Percentiles rank a stretch among this genome's conserved stretches.
Conservation (phyloP, 108 stramenopile genomes). For the Bacterosira constricta region DNA sequence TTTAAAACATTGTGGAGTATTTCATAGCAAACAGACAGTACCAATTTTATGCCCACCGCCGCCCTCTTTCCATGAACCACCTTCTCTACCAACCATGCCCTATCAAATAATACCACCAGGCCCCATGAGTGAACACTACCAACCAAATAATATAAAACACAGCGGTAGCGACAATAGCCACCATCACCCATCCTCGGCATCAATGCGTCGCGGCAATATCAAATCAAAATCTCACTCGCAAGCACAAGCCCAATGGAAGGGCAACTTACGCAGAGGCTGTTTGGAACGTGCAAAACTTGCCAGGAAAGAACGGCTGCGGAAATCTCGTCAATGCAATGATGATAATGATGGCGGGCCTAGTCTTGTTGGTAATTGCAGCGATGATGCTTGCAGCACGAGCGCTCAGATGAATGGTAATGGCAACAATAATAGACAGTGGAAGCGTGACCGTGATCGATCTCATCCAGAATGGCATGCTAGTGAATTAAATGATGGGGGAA, state of each 20-base stretch:
- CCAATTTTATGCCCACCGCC: too few species aligned
- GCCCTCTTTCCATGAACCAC: too few species aligned
- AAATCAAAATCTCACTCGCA: neutral
- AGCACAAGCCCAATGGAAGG: slow-evolving; percentile 1
- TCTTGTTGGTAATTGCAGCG: neutral
- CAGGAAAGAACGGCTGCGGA: slow-evolving; percentile 4
- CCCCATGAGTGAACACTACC: neutral
- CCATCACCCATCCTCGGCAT: too few species aligned
- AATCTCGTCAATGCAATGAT: neutral
- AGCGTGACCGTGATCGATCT: neutral
- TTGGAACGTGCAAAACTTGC: slow-evolving; percentile 25
- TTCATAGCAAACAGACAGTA: too few species aligned
- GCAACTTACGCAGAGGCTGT: slow-evolving; percentile 11
- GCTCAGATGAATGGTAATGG: neutral
- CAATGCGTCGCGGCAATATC: too few species aligned
- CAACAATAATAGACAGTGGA: neutral
- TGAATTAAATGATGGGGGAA: neutral
- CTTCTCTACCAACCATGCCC: too few species aligned
- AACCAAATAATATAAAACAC: neutral
- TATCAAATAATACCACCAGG: too few species aligned
- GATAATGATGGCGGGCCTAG: neutral
- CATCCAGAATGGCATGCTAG: neutral
- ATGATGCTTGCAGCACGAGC: neutral
- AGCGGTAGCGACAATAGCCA: neutral
- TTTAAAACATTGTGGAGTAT: too few species aligned